Evolutionary conservation across 1,139 yeast species (phyloP).

Genomic region (Suhomyces ambrosiae): DNA sequence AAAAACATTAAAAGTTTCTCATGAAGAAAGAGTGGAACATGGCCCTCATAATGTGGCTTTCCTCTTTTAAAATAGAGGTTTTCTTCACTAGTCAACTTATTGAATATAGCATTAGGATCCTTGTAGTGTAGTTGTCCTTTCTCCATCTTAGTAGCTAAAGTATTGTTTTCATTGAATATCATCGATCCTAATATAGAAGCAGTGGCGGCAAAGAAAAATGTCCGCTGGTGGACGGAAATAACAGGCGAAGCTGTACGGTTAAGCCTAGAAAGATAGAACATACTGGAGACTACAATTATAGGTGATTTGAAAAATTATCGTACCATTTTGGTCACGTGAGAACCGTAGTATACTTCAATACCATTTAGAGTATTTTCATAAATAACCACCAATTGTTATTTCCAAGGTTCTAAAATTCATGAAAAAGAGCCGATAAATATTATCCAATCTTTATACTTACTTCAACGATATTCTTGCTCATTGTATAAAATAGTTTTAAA

Average conservation of each 20-base stretch:
- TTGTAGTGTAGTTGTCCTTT: constrained; percentile 52
- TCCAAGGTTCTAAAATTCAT: no score
- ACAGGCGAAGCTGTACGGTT: neutral
- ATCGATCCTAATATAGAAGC: constrained; percentile 22
- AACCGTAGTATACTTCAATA: neutral
- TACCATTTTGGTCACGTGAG: constrained; percentile 1
- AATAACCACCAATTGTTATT: no score
- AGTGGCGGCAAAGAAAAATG: constrained; percentile 20
- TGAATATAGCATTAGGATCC: constrained; percentile 35
- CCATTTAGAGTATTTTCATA: no score
- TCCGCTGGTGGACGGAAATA: constrained; percentile 3
- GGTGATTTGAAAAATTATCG: constrained; percentile 1
- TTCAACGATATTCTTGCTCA: no score
- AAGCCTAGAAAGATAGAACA: constrained; percentile 1
- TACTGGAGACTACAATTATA: neutral
- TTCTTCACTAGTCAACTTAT: constrained; percentile 28
- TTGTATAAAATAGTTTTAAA: no score
- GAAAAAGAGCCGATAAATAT: no score
- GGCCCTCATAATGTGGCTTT: constrained; percentile 68
- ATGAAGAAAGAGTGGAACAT: constrained; percentile 67
- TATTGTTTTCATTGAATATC: constrained; percentile 50
- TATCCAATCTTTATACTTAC: no score
- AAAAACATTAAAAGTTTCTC: constrained; percentile 68
- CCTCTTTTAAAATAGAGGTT: constrained; percentile 40
- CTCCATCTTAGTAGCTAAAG: constrained; percentile 61